Evolutionary conservation across 2,329 filamentous ascomycete species (phyloP).

Genomic region (Xylariaceae sp.): DNA sequence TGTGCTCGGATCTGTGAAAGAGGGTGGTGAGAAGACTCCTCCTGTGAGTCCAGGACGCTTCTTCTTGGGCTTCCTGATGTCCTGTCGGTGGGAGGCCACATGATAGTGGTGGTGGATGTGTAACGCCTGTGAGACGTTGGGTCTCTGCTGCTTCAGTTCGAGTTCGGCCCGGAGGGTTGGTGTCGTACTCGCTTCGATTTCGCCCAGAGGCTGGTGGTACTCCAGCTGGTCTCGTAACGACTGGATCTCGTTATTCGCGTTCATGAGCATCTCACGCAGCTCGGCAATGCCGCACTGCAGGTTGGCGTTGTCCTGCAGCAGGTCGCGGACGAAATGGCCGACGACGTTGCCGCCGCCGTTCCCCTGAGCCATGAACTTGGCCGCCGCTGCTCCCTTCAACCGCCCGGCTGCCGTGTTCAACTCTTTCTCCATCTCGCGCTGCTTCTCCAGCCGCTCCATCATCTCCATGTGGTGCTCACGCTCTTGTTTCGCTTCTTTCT

Average conservation of each 20-base stretch:
- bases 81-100: conserved; percentile 53
- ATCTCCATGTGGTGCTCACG: conserved; percentile 76
- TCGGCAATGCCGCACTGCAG: conserved; percentile 89
- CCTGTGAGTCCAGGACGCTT: conserved; percentile 61
- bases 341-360: conserved; percentile 65
- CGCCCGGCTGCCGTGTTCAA: conserved; percentile 73
- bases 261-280: conserved; percentile 81
- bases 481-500: conserved; percentile 75
- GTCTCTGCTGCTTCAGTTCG: conserved; percentile 40
- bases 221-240: conserved; percentile 74
- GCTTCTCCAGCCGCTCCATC: conserved; percentile 74
- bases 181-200: conserved; percentile 36
- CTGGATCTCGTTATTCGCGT: conserved; percentile 92
- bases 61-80: conserved; percentile 62
- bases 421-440: conserved; percentile 76
- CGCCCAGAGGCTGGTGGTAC: conserved; percentile 65
- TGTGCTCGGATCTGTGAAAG: conserved; percentile 37
- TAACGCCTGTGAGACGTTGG: conserved; percentile 61
- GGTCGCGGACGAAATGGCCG: conserved; percentile 93
- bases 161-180: conserved; percentile 69
- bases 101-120: conserved; percentile 97
- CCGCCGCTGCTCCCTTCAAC: conserved; percentile 73
- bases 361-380: conserved; percentile 56
- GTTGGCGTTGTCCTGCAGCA: conserved; percentile 91
- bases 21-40: conserved; percentile 55